Evolutionary conservation across 306 rosid genomes (phyloP).

Genomic region (Malus asiatica): DNA sequence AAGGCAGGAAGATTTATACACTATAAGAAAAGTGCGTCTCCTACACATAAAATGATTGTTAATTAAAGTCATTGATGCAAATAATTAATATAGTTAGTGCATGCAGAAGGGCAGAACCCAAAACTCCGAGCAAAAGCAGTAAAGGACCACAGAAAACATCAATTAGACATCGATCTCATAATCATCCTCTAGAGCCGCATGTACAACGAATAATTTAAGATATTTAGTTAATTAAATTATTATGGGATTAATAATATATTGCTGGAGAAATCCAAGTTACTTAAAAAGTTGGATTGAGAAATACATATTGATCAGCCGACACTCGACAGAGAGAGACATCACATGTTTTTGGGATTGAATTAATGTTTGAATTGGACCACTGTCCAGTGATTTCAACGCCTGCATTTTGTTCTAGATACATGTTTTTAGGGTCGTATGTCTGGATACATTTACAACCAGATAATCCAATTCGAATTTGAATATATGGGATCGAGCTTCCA

Average conservation of each 20-base stretch:
- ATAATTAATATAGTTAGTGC: background rate
- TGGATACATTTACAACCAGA: conserved; percentile 1
- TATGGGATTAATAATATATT: conserved; percentile 1
- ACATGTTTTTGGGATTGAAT: conserved; percentile 18
- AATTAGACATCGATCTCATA: background rate
- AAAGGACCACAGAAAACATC: background rate
- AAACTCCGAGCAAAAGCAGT: background rate
- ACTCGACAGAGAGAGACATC: conserved; percentile 20
- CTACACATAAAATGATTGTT: background rate
- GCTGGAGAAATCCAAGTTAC: background rate
- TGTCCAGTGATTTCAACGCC: background rate
- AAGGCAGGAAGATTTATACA: background rate
- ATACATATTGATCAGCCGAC: conserved; percentile 22
- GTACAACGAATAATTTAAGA: background rate
- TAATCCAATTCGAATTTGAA: background rate
- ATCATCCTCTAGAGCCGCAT: background rate
- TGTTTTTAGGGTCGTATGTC: conserved; percentile 20
- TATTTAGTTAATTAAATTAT: background rate
- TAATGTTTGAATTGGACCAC: conserved; percentile 3
- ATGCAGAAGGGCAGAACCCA: background rate
- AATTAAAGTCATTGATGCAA: background rate
- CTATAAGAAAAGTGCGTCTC: background rate
- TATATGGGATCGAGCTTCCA: background rate
- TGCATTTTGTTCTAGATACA: background rate
- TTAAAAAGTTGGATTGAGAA: background rate